Evolutionary conservation across 2,329 filamentous ascomycete species (phyloP).

Genomic region (Ophiostoma novo-ulmi): DNA sequence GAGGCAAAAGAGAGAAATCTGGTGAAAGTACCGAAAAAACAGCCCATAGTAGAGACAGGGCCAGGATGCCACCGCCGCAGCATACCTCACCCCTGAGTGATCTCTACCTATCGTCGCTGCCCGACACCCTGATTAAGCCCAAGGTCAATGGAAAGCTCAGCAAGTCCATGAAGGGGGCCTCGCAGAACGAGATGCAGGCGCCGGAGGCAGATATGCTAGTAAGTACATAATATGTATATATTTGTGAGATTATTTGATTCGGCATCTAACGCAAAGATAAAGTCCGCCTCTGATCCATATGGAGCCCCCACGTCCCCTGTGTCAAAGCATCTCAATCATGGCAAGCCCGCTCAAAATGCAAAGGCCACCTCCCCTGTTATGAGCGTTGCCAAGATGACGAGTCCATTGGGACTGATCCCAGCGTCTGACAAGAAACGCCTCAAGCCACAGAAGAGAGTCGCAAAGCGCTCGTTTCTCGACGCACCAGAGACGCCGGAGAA

Average conservation of each 20-base stretch:
- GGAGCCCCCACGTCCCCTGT: conserved; percentile 20
- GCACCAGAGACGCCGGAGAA: not conserved
- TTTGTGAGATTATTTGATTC: not conserved
- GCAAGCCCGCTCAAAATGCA: not conserved
- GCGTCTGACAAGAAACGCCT: conserved; percentile 10
- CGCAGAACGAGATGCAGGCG: conserved; percentile 16
- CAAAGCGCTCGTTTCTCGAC: conserved; percentile 24
- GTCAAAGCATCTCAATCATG: not conserved
- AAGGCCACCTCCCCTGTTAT: not conserved
- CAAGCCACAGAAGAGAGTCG: conserved; percentile 22
- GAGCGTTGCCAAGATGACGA: conserved; percentile 12
- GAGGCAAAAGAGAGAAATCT: not conserved
- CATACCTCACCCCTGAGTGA: not conserved
- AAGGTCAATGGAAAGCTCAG: conserved; percentile 18
- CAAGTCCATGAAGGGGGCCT: conserved; percentile 23
- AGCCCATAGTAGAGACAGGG: not conserved
- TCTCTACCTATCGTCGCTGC: conserved; percentile 16
- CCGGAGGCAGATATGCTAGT: not conserved
- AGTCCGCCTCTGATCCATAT: conserved; percentile 20
- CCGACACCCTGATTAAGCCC: not conserved
- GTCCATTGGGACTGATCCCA: not conserved
- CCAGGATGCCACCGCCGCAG: not conserved
- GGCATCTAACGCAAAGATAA: not conserved
- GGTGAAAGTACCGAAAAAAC: not conserved
- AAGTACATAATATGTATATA: not conserved